Conservation (phyloP, 2,329 filamentous ascomycete species). For the Fonsecaea erecta region DNA sequence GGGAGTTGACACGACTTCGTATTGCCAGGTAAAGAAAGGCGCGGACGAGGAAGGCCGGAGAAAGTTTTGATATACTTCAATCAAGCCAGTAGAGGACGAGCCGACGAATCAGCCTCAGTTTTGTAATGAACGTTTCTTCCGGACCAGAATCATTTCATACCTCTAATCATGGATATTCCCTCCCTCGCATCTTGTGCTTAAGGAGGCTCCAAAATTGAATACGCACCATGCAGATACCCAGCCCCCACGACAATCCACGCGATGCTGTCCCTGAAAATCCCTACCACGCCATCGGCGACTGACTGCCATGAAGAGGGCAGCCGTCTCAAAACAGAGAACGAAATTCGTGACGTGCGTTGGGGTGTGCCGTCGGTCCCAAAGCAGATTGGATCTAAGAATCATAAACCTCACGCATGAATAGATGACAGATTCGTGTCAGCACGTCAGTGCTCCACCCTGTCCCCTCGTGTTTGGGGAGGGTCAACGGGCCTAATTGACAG, state of each 20-base stretch:
- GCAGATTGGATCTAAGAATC: not conserved
- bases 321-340: not conserved
- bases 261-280: not conserved
- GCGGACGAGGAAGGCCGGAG: not conserved
- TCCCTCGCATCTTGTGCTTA: not conserved
- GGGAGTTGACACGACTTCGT: not conserved
- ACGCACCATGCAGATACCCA: not conserved
- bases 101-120: not conserved
- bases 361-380: not conserved
- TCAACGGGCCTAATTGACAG: not conserved
- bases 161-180: not conserved
- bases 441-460: not conserved
- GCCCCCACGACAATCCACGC: not conserved
- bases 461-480: not conserved
- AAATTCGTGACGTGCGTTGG: not conserved
- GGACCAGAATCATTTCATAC: not conserved
- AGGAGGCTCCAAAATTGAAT: not conserved
- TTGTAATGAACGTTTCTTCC: not conserved
- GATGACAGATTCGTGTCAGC: not conserved
- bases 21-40: not conserved
- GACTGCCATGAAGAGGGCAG: not conserved
- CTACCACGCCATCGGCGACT: not conserved
- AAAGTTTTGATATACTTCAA: not conserved
- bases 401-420: not conserved
- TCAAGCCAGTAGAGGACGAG: not conserved